phyloP scores from a whole-genome alignment of 2,329 filamentous ascomycete species.

The Penicillium sclerotiorum region DNA sequence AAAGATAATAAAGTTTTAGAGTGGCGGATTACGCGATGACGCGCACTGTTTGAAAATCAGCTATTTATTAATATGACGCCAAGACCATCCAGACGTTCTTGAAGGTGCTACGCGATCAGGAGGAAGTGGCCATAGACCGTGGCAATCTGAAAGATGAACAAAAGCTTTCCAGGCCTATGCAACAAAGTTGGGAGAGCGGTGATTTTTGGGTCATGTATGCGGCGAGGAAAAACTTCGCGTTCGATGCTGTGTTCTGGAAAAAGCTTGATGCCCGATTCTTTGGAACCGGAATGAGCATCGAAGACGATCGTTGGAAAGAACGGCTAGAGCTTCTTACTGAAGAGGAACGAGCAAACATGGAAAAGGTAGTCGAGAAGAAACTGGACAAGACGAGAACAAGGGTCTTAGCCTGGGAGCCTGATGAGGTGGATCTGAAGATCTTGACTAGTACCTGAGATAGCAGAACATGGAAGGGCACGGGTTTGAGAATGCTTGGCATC shows the following conservation, averaged over 20 bases:
- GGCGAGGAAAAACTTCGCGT: slow-evolving; percentile 7
- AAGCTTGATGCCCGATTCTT: slow-evolving; percentile 12
- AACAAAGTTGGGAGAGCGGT: slow-evolving; percentile 14
- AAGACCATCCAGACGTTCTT: slow-evolving; percentile 20
- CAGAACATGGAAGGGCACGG: too few relatives aligned
- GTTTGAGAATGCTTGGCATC: too few relatives aligned
- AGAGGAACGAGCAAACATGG: slow-evolving; percentile 9
- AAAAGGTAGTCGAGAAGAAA: slow-evolving; percentile 7
- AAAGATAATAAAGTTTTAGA: too few relatives aligned
- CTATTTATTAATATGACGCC: too few relatives aligned
- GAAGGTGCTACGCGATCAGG: background rate
- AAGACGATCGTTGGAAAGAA: slow-evolving; percentile 4
- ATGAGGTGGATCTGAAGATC: too few relatives aligned
- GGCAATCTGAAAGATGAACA: slow-evolving; percentile 5
- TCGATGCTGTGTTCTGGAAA: slow-evolving; percentile 8
- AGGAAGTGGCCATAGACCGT: slow-evolving; percentile 15
- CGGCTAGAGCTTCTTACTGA: slow-evolving; percentile 6
- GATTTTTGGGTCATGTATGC: slow-evolving; percentile 9
- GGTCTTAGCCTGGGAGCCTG: slow-evolving; percentile 10
- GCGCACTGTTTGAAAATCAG: too few relatives aligned
- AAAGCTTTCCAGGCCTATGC: slow-evolving; percentile 20
- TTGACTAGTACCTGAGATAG: too few relatives aligned
- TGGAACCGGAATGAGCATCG: background rate
- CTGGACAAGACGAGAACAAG: slow-evolving; percentile 6
- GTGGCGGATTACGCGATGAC: too few relatives aligned